Evolutionary conservation across 2,329 filamentous ascomycete genomes (phyloP).

Genomic region (Chaetothyriales sp.): DNA sequence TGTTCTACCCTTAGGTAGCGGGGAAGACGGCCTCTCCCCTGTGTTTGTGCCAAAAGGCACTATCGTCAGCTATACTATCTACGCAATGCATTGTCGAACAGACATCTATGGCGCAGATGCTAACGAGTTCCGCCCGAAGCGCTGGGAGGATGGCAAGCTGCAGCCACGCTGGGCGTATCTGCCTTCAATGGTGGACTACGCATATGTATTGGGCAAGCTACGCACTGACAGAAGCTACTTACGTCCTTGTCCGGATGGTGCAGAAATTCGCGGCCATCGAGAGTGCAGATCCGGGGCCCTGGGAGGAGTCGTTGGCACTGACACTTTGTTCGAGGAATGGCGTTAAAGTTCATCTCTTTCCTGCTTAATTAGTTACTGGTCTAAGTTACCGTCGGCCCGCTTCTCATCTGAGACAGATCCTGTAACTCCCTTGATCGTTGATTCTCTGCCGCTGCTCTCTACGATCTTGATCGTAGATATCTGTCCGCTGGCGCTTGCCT

Average conservation of each 20-base stretch:
- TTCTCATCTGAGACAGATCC: too few species aligned
- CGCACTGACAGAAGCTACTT: slow-evolving; percentile 55
- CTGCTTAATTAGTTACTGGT: slow-evolving; percentile 3
- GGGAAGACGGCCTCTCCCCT: slow-evolving; percentile 33
- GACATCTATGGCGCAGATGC: slow-evolving; percentile 23
- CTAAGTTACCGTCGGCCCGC: too few species aligned
- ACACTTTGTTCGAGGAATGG: slow-evolving; percentile 65
- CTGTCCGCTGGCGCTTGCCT: too few species aligned
- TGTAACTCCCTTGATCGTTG: too few species aligned
- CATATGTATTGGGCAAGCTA: slow-evolving; percentile 50
- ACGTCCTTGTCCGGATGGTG: slow-evolving; percentile 58
- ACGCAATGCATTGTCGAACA: slow-evolving; percentile 24
- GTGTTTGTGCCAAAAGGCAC: slow-evolving; percentile 36
- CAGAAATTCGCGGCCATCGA: slow-evolving; percentile 56
- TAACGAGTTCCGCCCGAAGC: slow-evolving; percentile 24
- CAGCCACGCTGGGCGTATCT: slow-evolving; percentile 17
- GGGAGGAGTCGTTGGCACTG: slow-evolving; percentile 25
- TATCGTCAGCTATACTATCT: slow-evolving; percentile 31
- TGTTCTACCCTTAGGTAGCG: slow-evolving; percentile 36
- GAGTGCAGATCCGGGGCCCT: slow-evolving; percentile 16
- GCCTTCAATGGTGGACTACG: slow-evolving; percentile 20
- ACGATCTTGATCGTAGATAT: too few species aligned
- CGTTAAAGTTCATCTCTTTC: slow-evolving; percentile 30
- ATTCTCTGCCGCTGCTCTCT: too few species aligned
- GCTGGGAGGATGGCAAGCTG: slow-evolving; percentile 23